These are phyloP conservation scores for Vitis amurensis DNA, from an alignment of 164 flowering plant genomes.

Conservation along the genomic window DNA sequence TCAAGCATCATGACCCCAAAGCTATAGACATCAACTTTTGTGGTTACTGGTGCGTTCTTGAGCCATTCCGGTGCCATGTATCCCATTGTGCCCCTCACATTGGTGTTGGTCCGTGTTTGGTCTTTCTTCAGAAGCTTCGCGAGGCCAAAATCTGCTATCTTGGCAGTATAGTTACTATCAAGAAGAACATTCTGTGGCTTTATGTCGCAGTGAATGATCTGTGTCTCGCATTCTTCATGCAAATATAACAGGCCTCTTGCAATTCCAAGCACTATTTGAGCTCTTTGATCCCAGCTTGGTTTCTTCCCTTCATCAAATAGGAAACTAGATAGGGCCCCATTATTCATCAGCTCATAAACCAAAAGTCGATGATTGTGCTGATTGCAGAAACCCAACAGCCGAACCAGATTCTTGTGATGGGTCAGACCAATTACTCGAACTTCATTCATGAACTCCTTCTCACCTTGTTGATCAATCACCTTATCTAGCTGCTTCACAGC, in stretches of 20 bases:
- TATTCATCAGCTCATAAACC: slow-evolving; percentile 24
- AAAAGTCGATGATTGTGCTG: slow-evolving; percentile 17
- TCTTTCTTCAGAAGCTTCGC: slow-evolving; percentile 28
- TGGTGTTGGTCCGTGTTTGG: slow-evolving; percentile 24
- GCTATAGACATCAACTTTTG: slow-evolving; percentile 30
- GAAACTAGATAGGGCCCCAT: slow-evolving; percentile 17
- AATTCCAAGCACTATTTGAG: slow-evolving; percentile 19
- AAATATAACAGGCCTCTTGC: slow-evolving; percentile 24
- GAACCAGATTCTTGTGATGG: slow-evolving; percentile 29
- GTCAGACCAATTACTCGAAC: slow-evolving; percentile 29
- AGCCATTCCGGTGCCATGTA: slow-evolving; percentile 38
- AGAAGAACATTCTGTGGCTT: slow-evolving; percentile 30
- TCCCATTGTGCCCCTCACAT: slow-evolving; percentile 29
- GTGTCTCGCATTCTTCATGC: slow-evolving; percentile 24
- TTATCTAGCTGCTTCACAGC: slow-evolving; percentile 32
- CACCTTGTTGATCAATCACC: slow-evolving; percentile 18
- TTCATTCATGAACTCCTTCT: slow-evolving; percentile 32
- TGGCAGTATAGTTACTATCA: slow-evolving; percentile 16
- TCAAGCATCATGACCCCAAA: slow-evolving; percentile 25
- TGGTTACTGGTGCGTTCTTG: slow-evolving; percentile 22
- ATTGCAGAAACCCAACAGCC: slow-evolving; percentile 21
- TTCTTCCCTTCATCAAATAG: slow-evolving; percentile 19
- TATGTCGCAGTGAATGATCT: slow-evolving; percentile 28
- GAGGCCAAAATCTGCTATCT: slow-evolving; percentile 36
- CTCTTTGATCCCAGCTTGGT: slow-evolving; percentile 29